These are phyloP conservation scores for Phytopythium boreale DNA, from an alignment of 352 stramenopile species.

Conservation along the genomic window DNA sequence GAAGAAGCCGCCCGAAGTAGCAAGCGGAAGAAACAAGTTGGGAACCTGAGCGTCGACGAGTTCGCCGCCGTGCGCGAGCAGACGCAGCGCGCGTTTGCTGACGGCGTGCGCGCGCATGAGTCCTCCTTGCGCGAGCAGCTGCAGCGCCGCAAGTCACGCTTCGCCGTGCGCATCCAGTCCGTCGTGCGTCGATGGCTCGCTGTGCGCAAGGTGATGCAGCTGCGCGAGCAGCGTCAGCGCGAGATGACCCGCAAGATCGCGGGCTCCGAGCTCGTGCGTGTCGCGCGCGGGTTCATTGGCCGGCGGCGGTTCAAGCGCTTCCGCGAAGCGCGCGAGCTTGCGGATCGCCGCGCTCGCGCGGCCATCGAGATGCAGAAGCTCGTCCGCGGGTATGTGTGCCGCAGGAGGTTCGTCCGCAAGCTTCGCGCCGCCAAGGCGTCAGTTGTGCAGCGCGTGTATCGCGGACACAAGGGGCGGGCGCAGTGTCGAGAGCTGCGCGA, in stretches of 20 bases:
- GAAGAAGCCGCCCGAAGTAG: constrained; percentile 26
- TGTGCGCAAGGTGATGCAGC: constrained; percentile 20
- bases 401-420: constrained; percentile 38
- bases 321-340: constrained; percentile 15
- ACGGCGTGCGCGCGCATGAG: constrained; percentile 38
- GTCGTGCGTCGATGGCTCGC: constrained; percentile 57
- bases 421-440: constrained; percentile 42
- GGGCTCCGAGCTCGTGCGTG: constrained; percentile 58
- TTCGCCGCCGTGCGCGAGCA: constrained; percentile 39
- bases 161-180: constrained; percentile 53
- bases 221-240: constrained; percentile 36
- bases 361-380: constrained; percentile 62
- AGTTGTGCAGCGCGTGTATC: constrained; percentile 67
- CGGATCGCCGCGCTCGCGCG: constrained; percentile 19
- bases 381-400: constrained; percentile 60
- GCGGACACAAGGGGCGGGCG: constrained; percentile 54
- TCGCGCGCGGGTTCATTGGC: constrained; percentile 58
- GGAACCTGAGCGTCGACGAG: constrained; percentile 37
- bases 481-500: constrained; percentile 38
- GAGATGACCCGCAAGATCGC: constrained; percentile 44
- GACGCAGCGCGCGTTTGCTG: constrained; percentile 17
- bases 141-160: constrained; percentile 36
- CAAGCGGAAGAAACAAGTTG: constrained; percentile 27
- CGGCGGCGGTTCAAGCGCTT: constrained; percentile 40
- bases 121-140: constrained; percentile 44